Base-by-base conservation (phyloP, 805 yeast genomes). In the Myxozyma melibiosi region DNA sequence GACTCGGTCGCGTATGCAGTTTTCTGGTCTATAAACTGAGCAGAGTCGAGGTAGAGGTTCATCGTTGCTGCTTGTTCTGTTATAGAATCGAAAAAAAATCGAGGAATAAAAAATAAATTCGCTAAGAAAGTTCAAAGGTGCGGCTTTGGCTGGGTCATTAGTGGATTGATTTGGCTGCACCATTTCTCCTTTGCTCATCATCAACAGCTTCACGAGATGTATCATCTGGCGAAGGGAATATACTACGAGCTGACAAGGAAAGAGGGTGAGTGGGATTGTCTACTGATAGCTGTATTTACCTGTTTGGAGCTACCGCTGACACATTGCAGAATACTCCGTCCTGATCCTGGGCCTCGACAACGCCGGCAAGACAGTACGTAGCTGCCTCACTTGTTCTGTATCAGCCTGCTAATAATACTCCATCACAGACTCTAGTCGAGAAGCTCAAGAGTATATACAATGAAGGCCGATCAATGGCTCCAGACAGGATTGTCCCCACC, bases 301-400 rank as follows among this genome's bases (percentile, higher is more conserved):
- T 11, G 35, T 14, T 7, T 14, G 34, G 16, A 8, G 28, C 44
- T 51, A 22, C 44, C 48, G n/a, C n/a, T n/a, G n/a, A 14, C 11
- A 25, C 14, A 6, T 3, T 25, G 8, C 43, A 76, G 89, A 86
- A 71, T 88, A 88, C 68, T 83, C 90, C 1, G 80, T 88, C 2
- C 78, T 92, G 46, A 88, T 92, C 35, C 76, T 92, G 22, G 99
- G 99, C 18, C 79, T 92, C 28, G 97, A 92, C 71, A 91, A 92
- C 75, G 96, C 98, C 0, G 99, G 99, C 1, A 92, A 92, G 70
- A 94, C 98, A 13, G 73, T 70, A 53, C 39, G 69, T 41, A 14
- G 4, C 8, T 5, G 8, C 16, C 16, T n/a, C n/a, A n/a, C n/a
- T n/a, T n/a, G n/a, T n/a, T n/a, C 13, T 25, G 28, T 25, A 22